phyloP scores from a whole-genome alignment of 768 basidiomycete species.

The Phallus indusiatus region DNA sequence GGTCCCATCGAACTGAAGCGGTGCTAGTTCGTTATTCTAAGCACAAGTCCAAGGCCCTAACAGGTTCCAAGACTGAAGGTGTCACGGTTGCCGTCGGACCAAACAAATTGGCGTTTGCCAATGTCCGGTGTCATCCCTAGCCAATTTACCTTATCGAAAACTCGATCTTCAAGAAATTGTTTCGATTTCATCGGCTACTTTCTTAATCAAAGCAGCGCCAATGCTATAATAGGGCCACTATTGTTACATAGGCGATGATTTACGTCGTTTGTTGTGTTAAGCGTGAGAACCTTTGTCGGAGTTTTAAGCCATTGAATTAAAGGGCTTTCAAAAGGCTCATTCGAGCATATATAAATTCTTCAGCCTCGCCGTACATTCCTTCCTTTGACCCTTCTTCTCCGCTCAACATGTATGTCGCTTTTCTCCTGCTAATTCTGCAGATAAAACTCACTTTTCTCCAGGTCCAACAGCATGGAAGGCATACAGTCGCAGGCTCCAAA shows the following conservation, averaged over 20 bases:
- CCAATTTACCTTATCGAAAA: no score
- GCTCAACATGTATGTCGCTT: neutral
- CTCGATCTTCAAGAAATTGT: no score
- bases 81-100: neutral
- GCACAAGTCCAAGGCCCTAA: neutral
- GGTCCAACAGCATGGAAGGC: neutral
- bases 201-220: no score
- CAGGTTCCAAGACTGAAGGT: neutral
- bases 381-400: neutral
- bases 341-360: neutral
- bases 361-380: neutral
- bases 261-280: no score
- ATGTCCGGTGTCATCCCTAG: neutral
- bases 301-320: neutral
- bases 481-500: constrained; percentile 28
- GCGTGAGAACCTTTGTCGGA: neutral
- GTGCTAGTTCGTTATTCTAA: neutral
- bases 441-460: neutral
- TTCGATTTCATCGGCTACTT: no score
- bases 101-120: neutral
- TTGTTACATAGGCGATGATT: no score
- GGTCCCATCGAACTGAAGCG: neutral
- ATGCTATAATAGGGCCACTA: no score
- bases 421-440: neutral
- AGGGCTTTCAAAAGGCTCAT: neutral